phyloP scores from a whole-genome alignment of 257 asterid genomes.

The Solanum arcanum region DNA sequence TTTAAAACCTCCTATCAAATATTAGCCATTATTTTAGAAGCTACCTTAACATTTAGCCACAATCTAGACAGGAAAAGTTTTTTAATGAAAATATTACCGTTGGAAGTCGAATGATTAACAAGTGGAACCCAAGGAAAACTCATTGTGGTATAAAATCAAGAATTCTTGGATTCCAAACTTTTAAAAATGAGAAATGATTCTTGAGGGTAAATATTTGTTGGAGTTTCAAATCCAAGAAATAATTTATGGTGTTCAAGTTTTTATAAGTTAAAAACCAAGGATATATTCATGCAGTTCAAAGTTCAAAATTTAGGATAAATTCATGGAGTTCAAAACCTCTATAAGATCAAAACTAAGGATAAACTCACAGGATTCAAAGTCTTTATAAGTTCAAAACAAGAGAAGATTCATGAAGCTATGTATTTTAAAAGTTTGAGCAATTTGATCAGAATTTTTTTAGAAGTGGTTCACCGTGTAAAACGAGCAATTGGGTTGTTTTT shows the following conservation, averaged over 20 bases:
- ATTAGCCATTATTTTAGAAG: not conserved
- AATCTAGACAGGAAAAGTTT: not conserved
- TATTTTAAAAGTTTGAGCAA: too few species aligned
- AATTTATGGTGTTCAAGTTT: not conserved
- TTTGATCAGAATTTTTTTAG: not conserved
- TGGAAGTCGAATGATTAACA: not conserved
- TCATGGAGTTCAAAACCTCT: not conserved
- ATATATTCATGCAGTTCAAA: not conserved
- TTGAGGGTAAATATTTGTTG: not conserved
- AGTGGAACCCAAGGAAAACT: not conserved
- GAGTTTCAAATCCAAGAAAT: not conserved
- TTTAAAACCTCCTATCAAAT: not conserved
- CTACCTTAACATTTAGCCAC: not conserved
- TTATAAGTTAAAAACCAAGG: not conserved
- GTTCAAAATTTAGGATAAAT: too few species aligned
- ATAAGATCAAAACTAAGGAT: not conserved
- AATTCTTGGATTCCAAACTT: not conserved
- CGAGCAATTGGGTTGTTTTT: not conserved
- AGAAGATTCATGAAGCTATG: not conserved
- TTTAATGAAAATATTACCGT: not conserved
- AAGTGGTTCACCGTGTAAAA: not conserved
- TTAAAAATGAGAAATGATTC: not conserved
- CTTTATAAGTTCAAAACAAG: not conserved
- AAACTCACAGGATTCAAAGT: not conserved
- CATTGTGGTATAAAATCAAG: not conserved